A percentile compares a stretch with the other conserved stretches of the same genome.
Evolutionary conservation across 208 protist species (phyloP).

Genomic region (Trichomonas tenax): DNA sequence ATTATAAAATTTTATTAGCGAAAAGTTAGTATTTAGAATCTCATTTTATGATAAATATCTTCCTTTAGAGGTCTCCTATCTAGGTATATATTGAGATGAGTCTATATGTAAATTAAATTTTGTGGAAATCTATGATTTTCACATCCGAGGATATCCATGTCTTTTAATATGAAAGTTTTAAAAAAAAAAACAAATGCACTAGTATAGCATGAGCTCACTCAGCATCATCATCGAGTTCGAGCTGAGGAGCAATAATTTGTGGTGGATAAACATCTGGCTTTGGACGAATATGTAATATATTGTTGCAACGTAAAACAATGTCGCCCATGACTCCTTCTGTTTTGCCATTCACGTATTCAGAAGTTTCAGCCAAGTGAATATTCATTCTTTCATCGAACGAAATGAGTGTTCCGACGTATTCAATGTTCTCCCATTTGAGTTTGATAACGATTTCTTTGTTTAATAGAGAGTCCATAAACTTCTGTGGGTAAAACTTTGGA

Average conservation of each 20-base stretch:
- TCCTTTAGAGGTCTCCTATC: too few species aligned
- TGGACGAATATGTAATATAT: background rate
- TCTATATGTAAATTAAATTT: too few species aligned
- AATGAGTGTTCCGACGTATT: background rate
- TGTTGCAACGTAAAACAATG: background rate
- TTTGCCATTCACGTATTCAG: background rate
- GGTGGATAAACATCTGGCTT: background rate
- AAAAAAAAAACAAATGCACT: too few species aligned
- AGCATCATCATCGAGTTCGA: background rate
- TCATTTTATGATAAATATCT: too few species aligned
- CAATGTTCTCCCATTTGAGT: background rate
- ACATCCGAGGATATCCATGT: too few species aligned
- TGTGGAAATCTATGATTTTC: too few species aligned
- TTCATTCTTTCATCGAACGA: slow-evolving; percentile 6
- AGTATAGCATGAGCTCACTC: background rate
- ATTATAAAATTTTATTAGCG: too few species aligned
- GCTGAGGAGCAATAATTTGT: background rate
- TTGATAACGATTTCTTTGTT: background rate
- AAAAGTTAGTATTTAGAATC: too few species aligned
- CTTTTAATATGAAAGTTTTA: too few species aligned
- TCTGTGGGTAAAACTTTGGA: background rate
- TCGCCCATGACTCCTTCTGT: background rate
- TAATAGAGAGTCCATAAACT: background rate
- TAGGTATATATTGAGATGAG: too few species aligned
- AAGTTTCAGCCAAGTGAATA: background rate